A percentile compares a stretch with the other conserved stretches of the same genome.
Evolutionary conservation across 495 filamentous ascomycete genomes (phyloP).

Genomic region (Aspergillus conjunctus): DNA sequence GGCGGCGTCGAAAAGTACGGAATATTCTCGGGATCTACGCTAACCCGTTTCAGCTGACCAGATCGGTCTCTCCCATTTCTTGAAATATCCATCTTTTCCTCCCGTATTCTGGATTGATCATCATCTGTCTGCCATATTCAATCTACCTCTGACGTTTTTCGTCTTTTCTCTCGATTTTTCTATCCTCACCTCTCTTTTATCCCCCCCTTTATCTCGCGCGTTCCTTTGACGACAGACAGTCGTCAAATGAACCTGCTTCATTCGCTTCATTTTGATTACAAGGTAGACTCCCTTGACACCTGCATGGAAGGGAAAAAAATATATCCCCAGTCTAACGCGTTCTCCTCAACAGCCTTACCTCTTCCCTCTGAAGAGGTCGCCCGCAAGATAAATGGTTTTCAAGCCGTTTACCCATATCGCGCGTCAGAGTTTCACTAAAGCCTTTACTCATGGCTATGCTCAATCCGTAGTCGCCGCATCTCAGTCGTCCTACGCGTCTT

Average conservation of each 20-base stretch:
- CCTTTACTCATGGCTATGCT: slow-evolving; percentile 95
- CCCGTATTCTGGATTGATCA: background rate
- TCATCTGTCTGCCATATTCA: slow-evolving; percentile 9
- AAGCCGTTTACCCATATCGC: slow-evolving; percentile 86
- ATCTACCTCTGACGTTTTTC: background rate
- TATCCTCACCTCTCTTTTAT: slow-evolving; percentile 8
- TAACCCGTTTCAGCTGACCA: slow-evolving; percentile 23
- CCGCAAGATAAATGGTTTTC: slow-evolving; percentile 76
- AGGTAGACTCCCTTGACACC: slow-evolving; percentile 39
- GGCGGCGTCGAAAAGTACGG: slow-evolving; percentile 11
- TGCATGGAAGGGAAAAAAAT: background rate
- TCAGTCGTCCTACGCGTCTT: slow-evolving; percentile 84
- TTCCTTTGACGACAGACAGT: slow-evolving; percentile 58
- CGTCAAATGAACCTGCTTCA: slow-evolving; percentile 70
- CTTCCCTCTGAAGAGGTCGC: slow-evolving; percentile 54
- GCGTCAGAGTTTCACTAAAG: slow-evolving; percentile 94
- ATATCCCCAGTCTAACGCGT: background rate
- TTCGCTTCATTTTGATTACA: slow-evolving; percentile 47
- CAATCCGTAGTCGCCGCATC: slow-evolving; percentile 96
- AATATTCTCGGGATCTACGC: slow-evolving; percentile 22
- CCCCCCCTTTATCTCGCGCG: slow-evolving; percentile 44
- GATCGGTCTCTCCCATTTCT: slow-evolving; percentile 19
- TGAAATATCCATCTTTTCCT: slow-evolving; percentile 26
- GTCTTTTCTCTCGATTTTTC: slow-evolving; percentile 4
- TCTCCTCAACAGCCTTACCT: slow-evolving; percentile 43